Percentiles rank a stretch among this genome's conserved stretches.
Conservation (phyloP, 2,329 filamentous ascomycete genomes). For the Scedosporium boydii region DNA sequence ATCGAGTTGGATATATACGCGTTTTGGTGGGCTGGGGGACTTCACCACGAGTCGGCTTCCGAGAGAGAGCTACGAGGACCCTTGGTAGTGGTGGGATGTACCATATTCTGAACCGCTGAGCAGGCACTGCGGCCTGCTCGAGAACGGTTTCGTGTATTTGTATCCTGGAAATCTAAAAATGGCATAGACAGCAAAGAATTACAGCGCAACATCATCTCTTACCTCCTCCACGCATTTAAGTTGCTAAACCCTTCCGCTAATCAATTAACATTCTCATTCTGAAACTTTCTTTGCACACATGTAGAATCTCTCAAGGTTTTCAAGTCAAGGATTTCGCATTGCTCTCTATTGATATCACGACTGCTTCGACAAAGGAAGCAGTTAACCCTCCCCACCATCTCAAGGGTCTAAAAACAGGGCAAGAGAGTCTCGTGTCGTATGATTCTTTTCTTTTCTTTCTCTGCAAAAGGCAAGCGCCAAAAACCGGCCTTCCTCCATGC, state of each 20-base stretch:
- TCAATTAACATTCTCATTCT: too few relatives aligned
- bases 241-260: neutral
- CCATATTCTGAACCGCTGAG: neutral
- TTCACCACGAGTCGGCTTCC: too few relatives aligned
- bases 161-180: neutral
- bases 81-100: neutral
- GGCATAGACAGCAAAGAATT: too few relatives aligned
- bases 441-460: neutral
- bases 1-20: too few relatives aligned
- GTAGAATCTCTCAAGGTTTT: neutral
- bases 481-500: neutral
- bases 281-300: neutral
- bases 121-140: neutral
- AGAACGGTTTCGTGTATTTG: neutral
- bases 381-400: neutral
- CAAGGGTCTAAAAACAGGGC: neutral
- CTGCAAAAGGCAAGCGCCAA: neutral
- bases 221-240: too few relatives aligned
- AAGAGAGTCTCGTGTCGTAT: neutral
- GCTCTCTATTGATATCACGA: neutral
- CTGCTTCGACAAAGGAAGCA: neutral
- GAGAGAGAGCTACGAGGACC: too few relatives aligned
- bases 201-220: neutral
- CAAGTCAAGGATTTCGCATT: neutral
- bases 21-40: too few relatives aligned